Base-by-base conservation (phyloP, 306 rosid genomes). In the Morella rubra region DNA sequence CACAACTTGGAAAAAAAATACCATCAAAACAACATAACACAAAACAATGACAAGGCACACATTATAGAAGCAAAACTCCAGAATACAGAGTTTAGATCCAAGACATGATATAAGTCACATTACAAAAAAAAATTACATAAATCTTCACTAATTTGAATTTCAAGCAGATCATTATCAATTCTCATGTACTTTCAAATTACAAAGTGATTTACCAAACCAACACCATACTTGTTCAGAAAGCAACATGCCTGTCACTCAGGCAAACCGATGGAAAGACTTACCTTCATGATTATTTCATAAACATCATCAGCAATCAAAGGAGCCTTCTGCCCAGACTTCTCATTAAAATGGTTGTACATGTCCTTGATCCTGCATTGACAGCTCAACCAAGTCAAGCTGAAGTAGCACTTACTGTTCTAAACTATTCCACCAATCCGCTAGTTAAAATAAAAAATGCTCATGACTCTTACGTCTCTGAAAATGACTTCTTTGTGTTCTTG, bases 261-360 rank as follows among this genome's bases (percentile, higher is more conserved):
- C 61, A 37, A 15, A 72, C 19, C 18, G 27, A 22, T 11, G 62
- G 19, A 10, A 1, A 0, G 42, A 56, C 32, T 45, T 80, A 91
- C 97, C 90, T 85, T 84, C 79, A 91, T 93, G 78, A 93, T 88
- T 13, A 91, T 85, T 69, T 93, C 91, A 79, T 86, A 93, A 19
- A 93, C 96, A 77, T 91, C 97, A 47, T 93, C 93, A 2, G 93
- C 93, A 41, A 91, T 81, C 19, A 93, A 76, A 8, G 97, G 85
- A 68, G 98, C 84, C 82, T 93, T 85, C 75, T 84, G 60, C n/a
- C 93, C 91, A 49, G 96, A 88, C 77, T 93, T 86, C 74, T 87
- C 88, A 40, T 78, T 88, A 61, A 90, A 77, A 84, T 93, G 96
- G 69, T 61, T 24, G 72, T 87, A 82, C 98, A 91, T 90, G 41